Percentiles rank a stretch among this genome's conserved stretches.
These are phyloP conservation scores for Escallonia herrerae DNA, from an alignment of 129 eudicot species.

Conservation along the genomic window DNA sequence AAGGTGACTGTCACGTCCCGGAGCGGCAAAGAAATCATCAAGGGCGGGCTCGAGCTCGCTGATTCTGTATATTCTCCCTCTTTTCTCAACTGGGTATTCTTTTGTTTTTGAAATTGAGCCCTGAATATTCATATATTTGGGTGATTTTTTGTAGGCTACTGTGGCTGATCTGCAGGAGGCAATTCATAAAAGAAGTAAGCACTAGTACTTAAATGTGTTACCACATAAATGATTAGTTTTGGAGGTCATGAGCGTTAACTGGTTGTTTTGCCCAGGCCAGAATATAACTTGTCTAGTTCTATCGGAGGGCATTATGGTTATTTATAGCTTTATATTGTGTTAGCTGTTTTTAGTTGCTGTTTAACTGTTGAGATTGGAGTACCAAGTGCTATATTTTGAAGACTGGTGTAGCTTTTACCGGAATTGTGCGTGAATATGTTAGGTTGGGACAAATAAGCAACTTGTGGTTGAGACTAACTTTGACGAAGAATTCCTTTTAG, in stretches of 20 bases:
- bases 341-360: too few species aligned
- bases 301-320: too few species aligned
- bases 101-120: neutral
- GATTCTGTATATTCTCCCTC: slow-evolving; percentile 48
- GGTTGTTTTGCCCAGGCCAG: too few species aligned
- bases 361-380: too few species aligned
- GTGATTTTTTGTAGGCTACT: slow-evolving; percentile 48
- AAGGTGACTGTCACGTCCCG: slow-evolving; percentile 79
- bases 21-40: slow-evolving; percentile 74
- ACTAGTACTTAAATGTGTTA: neutral
- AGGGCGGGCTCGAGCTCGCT: slow-evolving; percentile 76
- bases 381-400: too few species aligned
- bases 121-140: slow-evolving; percentile 2
- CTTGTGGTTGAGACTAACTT: too few species aligned
- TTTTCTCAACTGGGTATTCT: slow-evolving; percentile 1
- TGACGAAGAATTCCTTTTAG: too few species aligned
- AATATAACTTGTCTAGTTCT: too few species aligned
- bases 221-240: neutral
- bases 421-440: too few species aligned
- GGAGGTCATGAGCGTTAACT: neutral
- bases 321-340: too few species aligned
- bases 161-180: slow-evolving; percentile 99
- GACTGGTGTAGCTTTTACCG: too few species aligned
- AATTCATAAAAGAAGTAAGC: slow-evolving; percentile 76
- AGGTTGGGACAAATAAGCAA: too few species aligned